phyloP scores from a whole-genome alignment of 176 grass and related monocot genomes.

The Calamus simplicifolius region DNA sequence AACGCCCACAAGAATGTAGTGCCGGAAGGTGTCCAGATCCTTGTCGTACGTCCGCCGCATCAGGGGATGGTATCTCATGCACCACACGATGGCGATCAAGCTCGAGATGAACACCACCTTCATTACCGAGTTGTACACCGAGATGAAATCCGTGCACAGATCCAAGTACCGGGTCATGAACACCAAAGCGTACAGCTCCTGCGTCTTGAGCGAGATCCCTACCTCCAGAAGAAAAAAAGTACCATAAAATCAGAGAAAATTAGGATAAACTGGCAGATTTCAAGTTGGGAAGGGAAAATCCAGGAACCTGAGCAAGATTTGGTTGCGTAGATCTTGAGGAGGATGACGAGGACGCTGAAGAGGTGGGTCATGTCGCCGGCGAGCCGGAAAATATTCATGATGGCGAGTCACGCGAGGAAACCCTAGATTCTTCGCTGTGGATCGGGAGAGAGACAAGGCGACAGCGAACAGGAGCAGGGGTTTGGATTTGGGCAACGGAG shows the following conservation, averaged over 20 bases:
- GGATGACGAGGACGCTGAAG: background rate
- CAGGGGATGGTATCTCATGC: slow-evolving; percentile 68
- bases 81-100: slow-evolving; percentile 87
- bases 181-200: slow-evolving; percentile 87
- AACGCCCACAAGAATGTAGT: slow-evolving; percentile 27
- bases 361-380: slow-evolving; percentile 1
- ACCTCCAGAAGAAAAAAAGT: background rate
- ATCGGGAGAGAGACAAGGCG: too few species aligned
- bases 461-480: too few species aligned
- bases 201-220: slow-evolving; percentile 96
- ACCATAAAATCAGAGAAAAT: too few species aligned
- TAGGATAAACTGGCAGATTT: too few species aligned
- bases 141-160: slow-evolving; percentile 81
- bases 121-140: slow-evolving; percentile 90
- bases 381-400: background rate
- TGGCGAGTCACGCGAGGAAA: too few species aligned
- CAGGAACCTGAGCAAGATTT: background rate
- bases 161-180: slow-evolving; percentile 85
- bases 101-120: slow-evolving; percentile 84
- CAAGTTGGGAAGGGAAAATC: too few species aligned
- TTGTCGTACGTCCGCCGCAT: slow-evolving; percentile 81
- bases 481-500: too few species aligned
- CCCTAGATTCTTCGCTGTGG: too few species aligned
- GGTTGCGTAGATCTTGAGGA: background rate
- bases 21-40: slow-evolving; percentile 85